These are phyloP conservation scores for Fusarium pseudocircinatum DNA, from an alignment of 2,329 filamentous ascomycete species.

Conservation along the genomic window DNA sequence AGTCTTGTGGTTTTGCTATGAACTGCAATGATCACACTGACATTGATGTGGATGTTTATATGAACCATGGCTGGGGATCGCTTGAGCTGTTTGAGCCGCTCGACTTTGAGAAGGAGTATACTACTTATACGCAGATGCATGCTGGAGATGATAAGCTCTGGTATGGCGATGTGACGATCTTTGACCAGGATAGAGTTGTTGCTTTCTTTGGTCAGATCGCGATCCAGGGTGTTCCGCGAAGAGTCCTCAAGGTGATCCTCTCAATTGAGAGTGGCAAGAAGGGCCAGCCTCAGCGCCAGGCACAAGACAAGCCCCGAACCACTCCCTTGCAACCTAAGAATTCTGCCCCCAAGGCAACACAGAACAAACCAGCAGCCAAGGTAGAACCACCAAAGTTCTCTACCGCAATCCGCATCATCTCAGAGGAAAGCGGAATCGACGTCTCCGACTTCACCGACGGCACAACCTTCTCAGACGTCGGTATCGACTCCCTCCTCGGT, in stretches of 20 bases:
- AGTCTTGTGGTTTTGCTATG: constrained; percentile 38
- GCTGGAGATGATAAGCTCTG: constrained; percentile 29
- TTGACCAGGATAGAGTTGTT: constrained; percentile 61
- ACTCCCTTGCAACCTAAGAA: not conserved
- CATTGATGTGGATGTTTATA: constrained; percentile 30
- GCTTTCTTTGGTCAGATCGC: constrained; percentile 46
- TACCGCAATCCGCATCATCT: constrained; percentile 23
- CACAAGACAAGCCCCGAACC: not conserved
- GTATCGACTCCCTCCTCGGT: constrained; percentile 70
- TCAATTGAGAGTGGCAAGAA: constrained; percentile 31
- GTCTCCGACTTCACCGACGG: constrained; percentile 62
- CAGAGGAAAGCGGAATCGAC: constrained; percentile 33
- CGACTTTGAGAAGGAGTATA: constrained; percentile 36
- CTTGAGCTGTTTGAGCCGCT: constrained; percentile 29
- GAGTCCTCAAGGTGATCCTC: constrained; percentile 34
- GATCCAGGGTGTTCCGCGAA: constrained; percentile 42
- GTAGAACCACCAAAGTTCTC: not conserved
- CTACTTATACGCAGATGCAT: constrained; percentile 32
- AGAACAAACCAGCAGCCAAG: not conserved
- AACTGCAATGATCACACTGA: constrained; percentile 38
- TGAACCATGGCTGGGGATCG: constrained; percentile 37
- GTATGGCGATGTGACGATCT: constrained; percentile 63
- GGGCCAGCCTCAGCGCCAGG: constrained; percentile 9
- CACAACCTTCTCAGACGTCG: constrained; percentile 65
- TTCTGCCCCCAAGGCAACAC: accelerated